Conservation (phyloP, 2,329 filamentous ascomycete species). For the Fusarium tjaetaba region DNA sequence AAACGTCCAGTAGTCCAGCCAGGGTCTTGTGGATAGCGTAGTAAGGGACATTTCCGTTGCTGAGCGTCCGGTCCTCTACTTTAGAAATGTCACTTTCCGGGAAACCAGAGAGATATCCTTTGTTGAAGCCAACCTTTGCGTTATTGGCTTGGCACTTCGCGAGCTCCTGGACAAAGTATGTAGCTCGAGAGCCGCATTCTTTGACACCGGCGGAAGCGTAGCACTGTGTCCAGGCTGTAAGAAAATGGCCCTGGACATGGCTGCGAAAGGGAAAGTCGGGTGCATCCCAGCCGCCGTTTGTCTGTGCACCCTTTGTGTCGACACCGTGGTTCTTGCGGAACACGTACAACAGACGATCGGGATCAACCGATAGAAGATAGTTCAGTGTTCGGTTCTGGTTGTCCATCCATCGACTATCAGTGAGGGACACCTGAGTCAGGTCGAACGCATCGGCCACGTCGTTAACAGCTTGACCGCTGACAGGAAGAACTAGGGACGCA, state of each 20-base stretch:
- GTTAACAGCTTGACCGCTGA: not conserved
- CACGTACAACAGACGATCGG: conserved; percentile 24
- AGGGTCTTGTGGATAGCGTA: conserved; percentile 66
- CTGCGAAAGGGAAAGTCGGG: conserved; percentile 63
- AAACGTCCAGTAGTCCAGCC: conserved; percentile 61
- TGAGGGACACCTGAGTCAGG: conserved; percentile 13
- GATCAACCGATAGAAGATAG: conserved; percentile 20
- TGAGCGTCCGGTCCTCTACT: conserved; percentile 55
- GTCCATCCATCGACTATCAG: conserved; percentile 33
- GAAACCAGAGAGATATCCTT: conserved; percentile 62
- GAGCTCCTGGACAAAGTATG: conserved; percentile 57
- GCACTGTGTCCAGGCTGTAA: conserved; percentile 61
- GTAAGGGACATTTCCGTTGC: conserved; percentile 62
- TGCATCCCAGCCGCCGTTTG: conserved; percentile 64
- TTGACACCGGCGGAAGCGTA: conserved; percentile 55
- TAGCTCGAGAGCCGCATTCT: conserved; percentile 57
- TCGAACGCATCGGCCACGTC: conserved; percentile 19
- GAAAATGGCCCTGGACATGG: conserved; percentile 61
- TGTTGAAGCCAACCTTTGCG: conserved; percentile 52
- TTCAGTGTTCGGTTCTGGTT: conserved; percentile 30
- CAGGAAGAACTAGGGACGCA: not conserved
- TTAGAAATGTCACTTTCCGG: conserved; percentile 60
- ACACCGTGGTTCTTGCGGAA: conserved; percentile 28
- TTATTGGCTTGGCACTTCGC: conserved; percentile 64
- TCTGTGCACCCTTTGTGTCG: conserved; percentile 54